A percentile compares a stretch with the other conserved stretches of the same genome.
phyloP scores from a whole-genome alignment of 2,329 filamentous ascomycete genomes.

The Penicillium hesseltinei region DNA sequence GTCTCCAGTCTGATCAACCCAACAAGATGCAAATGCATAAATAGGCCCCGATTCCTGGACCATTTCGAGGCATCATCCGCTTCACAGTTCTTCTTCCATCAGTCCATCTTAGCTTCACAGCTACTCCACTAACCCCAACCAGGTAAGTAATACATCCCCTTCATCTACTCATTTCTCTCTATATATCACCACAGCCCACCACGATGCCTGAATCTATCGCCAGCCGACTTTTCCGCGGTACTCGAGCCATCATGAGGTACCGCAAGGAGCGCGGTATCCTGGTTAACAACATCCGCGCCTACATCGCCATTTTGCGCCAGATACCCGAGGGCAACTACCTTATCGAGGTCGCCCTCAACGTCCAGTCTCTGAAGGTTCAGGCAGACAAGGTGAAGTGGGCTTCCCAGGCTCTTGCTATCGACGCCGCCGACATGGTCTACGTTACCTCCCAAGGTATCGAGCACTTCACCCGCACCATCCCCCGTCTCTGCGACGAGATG shows the following conservation, averaged over 20 bases:
- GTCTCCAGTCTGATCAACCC: background rate
- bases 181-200: background rate
- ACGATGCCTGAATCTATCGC: background rate
- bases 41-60: background rate
- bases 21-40: background rate
- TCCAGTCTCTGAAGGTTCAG: slow-evolving; percentile 1
- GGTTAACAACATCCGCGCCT: background rate
- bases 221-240: background rate
- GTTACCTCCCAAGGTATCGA: background rate
- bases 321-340: slow-evolving; percentile 2
- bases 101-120: background rate
- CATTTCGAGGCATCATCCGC: background rate
- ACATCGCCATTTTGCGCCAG: background rate
- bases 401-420: background rate
- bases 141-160: background rate
- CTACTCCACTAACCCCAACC: background rate
- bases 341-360: background rate
- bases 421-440: background rate
- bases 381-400: slow-evolving; percentile 5
- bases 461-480: background rate
- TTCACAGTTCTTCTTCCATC: background rate
- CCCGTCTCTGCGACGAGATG: background rate
- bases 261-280: background rate
- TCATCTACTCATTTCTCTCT: background rate
- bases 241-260: slow-evolving; percentile 2